phyloP scores from a whole-genome alignment of 768 basidiomycete species.

The Chalciporus sphaerocephalus region DNA sequence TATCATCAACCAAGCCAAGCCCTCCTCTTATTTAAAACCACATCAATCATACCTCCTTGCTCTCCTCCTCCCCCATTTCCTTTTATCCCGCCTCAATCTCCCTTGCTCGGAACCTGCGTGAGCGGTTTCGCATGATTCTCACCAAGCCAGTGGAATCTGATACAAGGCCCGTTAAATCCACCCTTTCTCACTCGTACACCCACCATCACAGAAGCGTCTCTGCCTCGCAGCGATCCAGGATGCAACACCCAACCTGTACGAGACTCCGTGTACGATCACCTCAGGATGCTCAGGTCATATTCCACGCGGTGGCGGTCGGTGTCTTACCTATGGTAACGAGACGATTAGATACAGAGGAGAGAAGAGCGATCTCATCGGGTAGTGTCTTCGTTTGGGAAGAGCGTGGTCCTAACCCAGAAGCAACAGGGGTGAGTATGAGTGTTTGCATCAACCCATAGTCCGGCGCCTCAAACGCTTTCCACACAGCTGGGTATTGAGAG shows the following conservation, averaged over 20 bases:
- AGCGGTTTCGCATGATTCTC: conserved; percentile 25
- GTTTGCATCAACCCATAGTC: conserved; percentile 1
- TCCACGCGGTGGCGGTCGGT: conserved; percentile 61
- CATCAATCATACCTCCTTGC: conserved; percentile 10
- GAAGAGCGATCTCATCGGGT: conserved; percentile 64
- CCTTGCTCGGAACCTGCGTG: conserved; percentile 15
- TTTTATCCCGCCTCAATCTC: conserved; percentile 6
- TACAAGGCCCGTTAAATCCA: conserved; percentile 28
- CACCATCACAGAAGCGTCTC: conserved; percentile 14
- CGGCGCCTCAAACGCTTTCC: conserved; percentile 1
- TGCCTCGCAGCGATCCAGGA: conserved; percentile 24
- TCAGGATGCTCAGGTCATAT: conserved; percentile 67
- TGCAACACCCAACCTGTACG: conserved; percentile 69
- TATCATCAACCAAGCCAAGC: conserved; percentile 16
- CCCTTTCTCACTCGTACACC: conserved; percentile 18
- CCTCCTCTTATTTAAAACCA: conserved; percentile 31
- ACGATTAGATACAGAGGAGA: conserved; percentile 72
- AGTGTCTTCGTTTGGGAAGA: conserved; percentile 85
- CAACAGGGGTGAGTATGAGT: conserved; percentile 62
- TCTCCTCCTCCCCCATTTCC: conserved; percentile 8
- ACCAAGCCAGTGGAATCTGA: conserved; percentile 19
- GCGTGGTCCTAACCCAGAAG: conserved; percentile 60
- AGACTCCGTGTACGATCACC: conserved; percentile 56
- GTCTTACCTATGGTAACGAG: conserved; percentile 64
- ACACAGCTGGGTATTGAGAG: conserved; percentile 69